phyloP scores from a whole-genome alignment of 1,284 basidiomycete genomes.

The Moesziomyces sp. region DNA sequence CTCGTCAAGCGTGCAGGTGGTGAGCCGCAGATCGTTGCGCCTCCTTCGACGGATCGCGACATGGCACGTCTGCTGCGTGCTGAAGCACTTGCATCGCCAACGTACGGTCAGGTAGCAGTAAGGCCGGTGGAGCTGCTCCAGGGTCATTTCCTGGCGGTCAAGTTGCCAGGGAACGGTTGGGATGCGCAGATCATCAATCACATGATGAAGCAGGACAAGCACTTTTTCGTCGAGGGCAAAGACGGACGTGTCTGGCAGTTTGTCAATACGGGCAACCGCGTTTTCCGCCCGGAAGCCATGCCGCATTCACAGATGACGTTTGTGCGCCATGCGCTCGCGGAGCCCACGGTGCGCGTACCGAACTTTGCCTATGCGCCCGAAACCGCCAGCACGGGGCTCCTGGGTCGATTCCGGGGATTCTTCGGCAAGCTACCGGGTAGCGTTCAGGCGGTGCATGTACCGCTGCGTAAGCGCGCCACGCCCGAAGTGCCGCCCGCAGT shows the following conservation, averaged over 20 bases:
- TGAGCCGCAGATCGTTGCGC: neutral
- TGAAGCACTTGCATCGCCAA: neutral
- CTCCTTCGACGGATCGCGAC: neutral
- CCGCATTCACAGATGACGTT: neutral
- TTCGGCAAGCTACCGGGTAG: no score
- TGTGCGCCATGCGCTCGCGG: no score
- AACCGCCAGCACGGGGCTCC: no score
- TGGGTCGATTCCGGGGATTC: no score
- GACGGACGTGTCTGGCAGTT: neutral
- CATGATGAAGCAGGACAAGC: neutral
- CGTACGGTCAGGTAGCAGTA: neutral
- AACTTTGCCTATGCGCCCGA: no score
- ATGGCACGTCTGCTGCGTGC: neutral
- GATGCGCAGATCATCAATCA: neutral
- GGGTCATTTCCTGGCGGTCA: neutral
- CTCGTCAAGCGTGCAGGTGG: no score
- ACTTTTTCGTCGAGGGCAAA: conserved; percentile 1
- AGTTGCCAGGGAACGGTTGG: conserved; percentile 13
- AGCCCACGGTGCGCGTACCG: no score
- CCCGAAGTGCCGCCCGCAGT: no score
- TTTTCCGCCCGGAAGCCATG: neutral
- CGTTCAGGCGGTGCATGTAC: no score
- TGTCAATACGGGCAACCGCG: neutral
- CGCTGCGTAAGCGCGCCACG: no score
- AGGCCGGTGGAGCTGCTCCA: neutral